Conservation (phyloP, 1,284 basidiomycete species). For the Athelia sp. region DNA sequence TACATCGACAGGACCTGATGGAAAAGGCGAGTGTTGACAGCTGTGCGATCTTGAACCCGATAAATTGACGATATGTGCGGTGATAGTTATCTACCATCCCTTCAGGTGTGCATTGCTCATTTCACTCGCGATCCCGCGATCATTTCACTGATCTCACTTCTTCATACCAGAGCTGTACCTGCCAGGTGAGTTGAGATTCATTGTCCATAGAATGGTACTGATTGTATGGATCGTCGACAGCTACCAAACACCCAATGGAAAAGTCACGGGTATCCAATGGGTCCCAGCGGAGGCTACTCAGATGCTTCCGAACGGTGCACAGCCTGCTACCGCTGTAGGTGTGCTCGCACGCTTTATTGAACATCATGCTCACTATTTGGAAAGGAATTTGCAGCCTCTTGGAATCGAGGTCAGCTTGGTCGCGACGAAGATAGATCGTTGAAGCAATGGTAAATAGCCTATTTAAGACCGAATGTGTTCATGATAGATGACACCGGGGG, state of each 20-base stretch:
- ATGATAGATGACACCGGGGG: conserved; percentile 6
- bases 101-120: conserved; percentile 54
- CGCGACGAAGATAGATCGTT: conserved; percentile 36
- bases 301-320: conserved; percentile 51
- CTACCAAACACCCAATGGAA: conserved; percentile 63
- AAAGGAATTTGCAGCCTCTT: conserved; percentile 57
- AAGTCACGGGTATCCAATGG: conserved; percentile 72
- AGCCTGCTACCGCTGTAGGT: conserved; percentile 51
- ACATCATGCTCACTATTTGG: conserved; percentile 5
- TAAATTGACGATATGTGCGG: neutral
- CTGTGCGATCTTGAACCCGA: neutral
- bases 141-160: conserved; percentile 15
- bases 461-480: neutral
- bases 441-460: conserved; percentile 44
- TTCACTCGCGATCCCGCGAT: conserved; percentile 4
- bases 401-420: conserved; percentile 38
- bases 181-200: conserved; percentile 45
- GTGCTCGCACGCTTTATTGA: conserved; percentile 2
- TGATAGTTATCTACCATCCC: conserved; percentile 50
- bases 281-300: conserved; percentile 62
- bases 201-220: conserved; percentile 5
- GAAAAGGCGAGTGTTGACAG: conserved; percentile 23
- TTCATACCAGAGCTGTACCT: conserved; percentile 49
- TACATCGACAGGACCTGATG: conserved; percentile 53
- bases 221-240: conserved; percentile 31